Evolutionary conservation across 106 monocot species (phyloP).

Genomic region (Narthecium ossifragum): DNA sequence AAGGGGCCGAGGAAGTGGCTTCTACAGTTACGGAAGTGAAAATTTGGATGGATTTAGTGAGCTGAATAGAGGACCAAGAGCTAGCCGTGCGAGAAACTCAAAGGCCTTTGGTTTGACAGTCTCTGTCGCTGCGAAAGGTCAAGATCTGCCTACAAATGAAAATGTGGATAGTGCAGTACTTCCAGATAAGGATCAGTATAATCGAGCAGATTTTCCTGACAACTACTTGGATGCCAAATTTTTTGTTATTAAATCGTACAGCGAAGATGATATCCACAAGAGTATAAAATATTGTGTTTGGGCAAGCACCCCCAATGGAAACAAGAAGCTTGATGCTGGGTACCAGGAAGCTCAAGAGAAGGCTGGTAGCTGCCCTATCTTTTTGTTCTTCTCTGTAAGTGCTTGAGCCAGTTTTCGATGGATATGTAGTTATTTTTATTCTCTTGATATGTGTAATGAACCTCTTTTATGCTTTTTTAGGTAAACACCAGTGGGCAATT

Average conservation of each 20-base stretch:
- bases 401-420: background rate
- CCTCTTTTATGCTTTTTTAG: slow-evolving; percentile 13
- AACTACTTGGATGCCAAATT: slow-evolving; percentile 67
- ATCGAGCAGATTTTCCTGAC: slow-evolving; percentile 51
- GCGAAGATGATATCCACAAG: slow-evolving; percentile 94
- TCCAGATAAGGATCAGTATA: slow-evolving; percentile 52
- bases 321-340: slow-evolving; percentile 82
- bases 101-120: slow-evolving; percentile 36
- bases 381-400: slow-evolving; percentile 89
- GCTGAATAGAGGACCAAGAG: slow-evolving; percentile 81
- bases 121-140: slow-evolving; percentile 48
- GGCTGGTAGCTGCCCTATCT: slow-evolving; percentile 49
- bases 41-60: slow-evolving; percentile 65
- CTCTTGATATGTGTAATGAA: background rate
- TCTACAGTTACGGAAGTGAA: slow-evolving; percentile 50
- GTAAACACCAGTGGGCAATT: slow-evolving; percentile 92
- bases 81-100: slow-evolving; percentile 39
- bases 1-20: slow-evolving; percentile 42
- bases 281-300: slow-evolving; percentile 89
- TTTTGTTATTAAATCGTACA: slow-evolving; percentile 90
- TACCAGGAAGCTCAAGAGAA: slow-evolving; percentile 63
- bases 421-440: background rate
- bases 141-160: slow-evolving; percentile 26
- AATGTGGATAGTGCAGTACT: slow-evolving; percentile 25
- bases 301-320: slow-evolving; percentile 86